Conservation (phyloP, 306 rosid genomes). For the Trifolium subterraneum region DNA sequence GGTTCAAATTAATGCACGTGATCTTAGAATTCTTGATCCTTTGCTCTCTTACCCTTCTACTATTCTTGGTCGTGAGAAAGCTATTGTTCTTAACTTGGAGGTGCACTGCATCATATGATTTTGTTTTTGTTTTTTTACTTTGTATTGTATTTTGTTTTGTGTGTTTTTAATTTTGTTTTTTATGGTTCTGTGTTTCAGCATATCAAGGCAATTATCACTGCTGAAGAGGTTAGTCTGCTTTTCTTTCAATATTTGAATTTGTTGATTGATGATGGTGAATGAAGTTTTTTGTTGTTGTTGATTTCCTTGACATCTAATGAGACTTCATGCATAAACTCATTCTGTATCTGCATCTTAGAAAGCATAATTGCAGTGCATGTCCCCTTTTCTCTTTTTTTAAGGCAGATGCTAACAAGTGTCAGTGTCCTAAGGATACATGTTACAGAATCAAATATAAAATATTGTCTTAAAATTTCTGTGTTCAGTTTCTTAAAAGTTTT, state of each 20-base stretch:
- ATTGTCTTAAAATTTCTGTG: not conserved
- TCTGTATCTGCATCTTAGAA: not conserved
- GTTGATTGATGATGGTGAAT: not conserved
- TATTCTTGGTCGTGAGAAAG: slow-evolving; percentile 88
- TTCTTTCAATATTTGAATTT: slow-evolving; percentile 5
- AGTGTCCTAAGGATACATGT: not conserved
- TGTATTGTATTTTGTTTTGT: not conserved
- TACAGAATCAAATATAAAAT: not conserved
- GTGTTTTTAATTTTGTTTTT: not conserved
- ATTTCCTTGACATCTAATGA: not conserved
- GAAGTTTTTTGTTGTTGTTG: not conserved
- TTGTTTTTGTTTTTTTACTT: not conserved
- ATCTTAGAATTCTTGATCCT: slow-evolving; percentile 93
- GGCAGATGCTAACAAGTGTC: too few relatives aligned
- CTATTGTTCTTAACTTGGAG: slow-evolving; percentile 96
- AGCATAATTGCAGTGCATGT: not conserved
- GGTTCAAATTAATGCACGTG: slow-evolving; percentile 92
- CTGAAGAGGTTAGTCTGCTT: slow-evolving; percentile 74
- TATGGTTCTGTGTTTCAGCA: slow-evolving; percentile 63
- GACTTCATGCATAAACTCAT: not conserved
- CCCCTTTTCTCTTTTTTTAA: not conserved
- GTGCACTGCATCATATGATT: slow-evolving; percentile 32
- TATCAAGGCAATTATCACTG: slow-evolving; percentile 94
- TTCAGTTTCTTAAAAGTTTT: not conserved
- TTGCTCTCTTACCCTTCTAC: slow-evolving; percentile 87